Evolutionary conservation across 345 rosid species (phyloP), one percentile per base, ranked within the genome.

Genomic region (Schrenkiella parvula): DNA sequence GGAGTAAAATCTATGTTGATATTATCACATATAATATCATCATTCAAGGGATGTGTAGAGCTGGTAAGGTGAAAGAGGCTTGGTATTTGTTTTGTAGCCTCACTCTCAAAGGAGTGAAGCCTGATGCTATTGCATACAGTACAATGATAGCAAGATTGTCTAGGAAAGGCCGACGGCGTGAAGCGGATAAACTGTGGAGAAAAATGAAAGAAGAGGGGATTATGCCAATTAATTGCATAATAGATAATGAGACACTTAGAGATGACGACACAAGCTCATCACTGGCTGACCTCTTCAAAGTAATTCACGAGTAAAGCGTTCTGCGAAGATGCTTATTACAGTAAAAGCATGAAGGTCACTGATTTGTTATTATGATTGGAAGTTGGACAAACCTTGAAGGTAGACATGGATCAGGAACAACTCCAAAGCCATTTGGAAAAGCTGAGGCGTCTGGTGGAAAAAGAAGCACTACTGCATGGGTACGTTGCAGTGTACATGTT

Each of bases 191-290:
- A 44, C 61, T 74, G 19, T 74, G 38, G 50, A 74, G 47, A 25
- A 48, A 53, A 57, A 74, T 74, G 78, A 68, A 50, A 67, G 54
- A 50, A 50, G 73, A 66, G 58, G 78, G 73, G 57, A 56, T 58
- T 21, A 55, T 56, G 61, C 54, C 78, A 21, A 54, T 14, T 32
- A 61, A 6, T 46, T 17, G 57, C 47, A 32, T 44, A 10, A 4
- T 61, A 35, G n/a, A 7, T 29, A 64, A 52, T 21, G 70, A 52
- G 17, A 31, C 55, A 52, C 35, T 39, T 62, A 15, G 76, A 72
- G 55, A 72, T 39, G 19, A 52, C 12, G 15, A 42, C 70, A 22
- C 55, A 42, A 64, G 76, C 56, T 43, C 68, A 54, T 53, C 64
- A 19, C 15, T 47, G 37, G 73, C 67, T 66, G 73, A 72, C 35